Percentiles rank a stretch among this genome's conserved stretches.
Conservation (phyloP, 352 stramenopile genomes). For the Globisporangium lucens region DNA sequence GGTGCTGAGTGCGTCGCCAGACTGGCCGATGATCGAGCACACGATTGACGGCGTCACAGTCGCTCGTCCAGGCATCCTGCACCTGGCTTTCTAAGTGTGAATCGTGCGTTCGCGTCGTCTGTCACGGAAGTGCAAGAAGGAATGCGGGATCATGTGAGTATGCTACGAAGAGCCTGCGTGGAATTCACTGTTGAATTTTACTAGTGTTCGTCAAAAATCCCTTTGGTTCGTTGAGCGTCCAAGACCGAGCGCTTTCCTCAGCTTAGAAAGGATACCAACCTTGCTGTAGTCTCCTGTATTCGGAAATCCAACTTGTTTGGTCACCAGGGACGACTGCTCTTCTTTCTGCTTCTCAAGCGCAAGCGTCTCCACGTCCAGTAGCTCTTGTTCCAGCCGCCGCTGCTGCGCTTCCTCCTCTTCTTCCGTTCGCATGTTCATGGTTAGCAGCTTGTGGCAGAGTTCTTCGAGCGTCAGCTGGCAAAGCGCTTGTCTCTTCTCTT, state of each 20-base stretch:
- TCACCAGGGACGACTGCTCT: conserved; percentile 9
- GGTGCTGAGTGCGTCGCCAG: conserved; percentile 47
- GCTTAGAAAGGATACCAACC: background rate
- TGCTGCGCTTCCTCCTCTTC: conserved; percentile 37
- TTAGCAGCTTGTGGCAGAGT: conserved; percentile 29
- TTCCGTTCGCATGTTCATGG: conserved; percentile 32
- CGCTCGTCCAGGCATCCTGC: conserved; percentile 52
- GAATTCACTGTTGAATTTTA: background rate
- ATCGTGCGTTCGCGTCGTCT: background rate
- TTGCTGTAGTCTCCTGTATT: no score
- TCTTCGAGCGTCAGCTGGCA: conserved; percentile 22
- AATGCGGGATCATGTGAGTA: background rate
- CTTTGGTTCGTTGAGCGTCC: background rate
- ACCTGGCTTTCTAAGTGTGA: conserved; percentile 41
- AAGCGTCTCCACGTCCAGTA: conserved; percentile 27
- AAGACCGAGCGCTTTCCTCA: conserved; percentile 1
- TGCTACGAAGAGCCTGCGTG: background rate
- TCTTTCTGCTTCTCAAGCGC: conserved; percentile 30
- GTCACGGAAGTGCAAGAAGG: background rate
- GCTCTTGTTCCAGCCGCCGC: conserved; percentile 27
- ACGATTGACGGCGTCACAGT: conserved; percentile 44
- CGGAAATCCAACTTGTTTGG: background rate
- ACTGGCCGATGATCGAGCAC: conserved; percentile 55
- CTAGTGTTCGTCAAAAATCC: background rate
- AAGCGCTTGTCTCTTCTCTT: background rate